phyloP scores from a whole-genome alignment of 2,329 filamentous ascomycete species.

The Talaromyces sp. region DNA sequence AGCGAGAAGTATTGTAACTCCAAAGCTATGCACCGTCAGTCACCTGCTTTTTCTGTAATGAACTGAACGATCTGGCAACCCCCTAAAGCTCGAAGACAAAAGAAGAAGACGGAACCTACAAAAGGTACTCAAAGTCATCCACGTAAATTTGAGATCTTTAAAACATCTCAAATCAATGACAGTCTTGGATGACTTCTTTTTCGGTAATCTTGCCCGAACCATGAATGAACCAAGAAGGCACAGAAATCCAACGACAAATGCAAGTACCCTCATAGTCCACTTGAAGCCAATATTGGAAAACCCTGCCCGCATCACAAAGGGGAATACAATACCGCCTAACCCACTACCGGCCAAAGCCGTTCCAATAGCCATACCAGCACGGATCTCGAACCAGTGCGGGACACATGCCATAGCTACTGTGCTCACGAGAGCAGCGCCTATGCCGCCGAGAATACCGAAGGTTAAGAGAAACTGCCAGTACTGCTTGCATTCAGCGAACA shows the following conservation, averaged over 20 bases:
- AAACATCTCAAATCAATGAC: slow-evolving; percentile 46
- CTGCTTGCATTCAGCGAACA: slow-evolving; percentile 45
- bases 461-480: slow-evolving; percentile 52
- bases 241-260: slow-evolving; percentile 33
- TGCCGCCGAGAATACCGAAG: slow-evolving; percentile 37
- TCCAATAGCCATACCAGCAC: slow-evolving; percentile 39
- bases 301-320: slow-evolving; percentile 33
- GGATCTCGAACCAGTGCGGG: slow-evolving; percentile 42
- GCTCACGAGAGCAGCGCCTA: slow-evolving; percentile 35
- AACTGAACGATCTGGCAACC: neutral
- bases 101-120: slow-evolving; percentile 27
- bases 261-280: slow-evolving; percentile 40
- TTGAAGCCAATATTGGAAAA: slow-evolving; percentile 36
- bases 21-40: slow-evolving; percentile 21
- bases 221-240: slow-evolving; percentile 33
- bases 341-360: slow-evolving; percentile 40
- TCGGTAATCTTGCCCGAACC: slow-evolving; percentile 36
- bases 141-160: slow-evolving; percentile 41
- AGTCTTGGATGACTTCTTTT: slow-evolving; percentile 26
- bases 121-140: slow-evolving; percentile 46
- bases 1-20: slow-evolving; percentile 39
- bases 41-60: neutral
- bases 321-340: slow-evolving; percentile 38
- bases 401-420: slow-evolving; percentile 39
- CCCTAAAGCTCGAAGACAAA: neutral